These are phyloP conservation scores for Podaxis rugospora DNA, from an alignment of 768 basidiomycete species.

Conservation along the genomic window DNA sequence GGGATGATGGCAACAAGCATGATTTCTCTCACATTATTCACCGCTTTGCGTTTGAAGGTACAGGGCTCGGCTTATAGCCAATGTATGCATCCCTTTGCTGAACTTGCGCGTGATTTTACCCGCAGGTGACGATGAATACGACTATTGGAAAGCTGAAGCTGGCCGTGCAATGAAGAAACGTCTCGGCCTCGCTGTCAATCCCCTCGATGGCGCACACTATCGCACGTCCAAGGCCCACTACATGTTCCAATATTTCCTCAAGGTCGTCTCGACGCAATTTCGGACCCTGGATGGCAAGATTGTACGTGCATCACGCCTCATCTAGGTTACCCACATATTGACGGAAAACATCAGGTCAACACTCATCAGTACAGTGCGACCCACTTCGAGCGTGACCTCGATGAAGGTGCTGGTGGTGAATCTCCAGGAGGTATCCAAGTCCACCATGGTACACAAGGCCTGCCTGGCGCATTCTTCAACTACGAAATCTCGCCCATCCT, in stretches of 20 bases:
- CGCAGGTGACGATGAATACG: slow-evolving; percentile 75
- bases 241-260: slow-evolving; percentile 99
- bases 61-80: neutral
- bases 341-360: slow-evolving; percentile 47
- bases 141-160: slow-evolving; percentile 57
- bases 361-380: slow-evolving; percentile 96
- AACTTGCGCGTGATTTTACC: neutral
- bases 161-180: slow-evolving; percentile 62
- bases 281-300: slow-evolving; percentile 70
- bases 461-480: slow-evolving; percentile 88
- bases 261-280: slow-evolving; percentile 96
- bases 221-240: slow-evolving; percentile 74
- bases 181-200: slow-evolving; percentile 71
- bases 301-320: slow-evolving; percentile 31
- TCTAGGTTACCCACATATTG: neutral
- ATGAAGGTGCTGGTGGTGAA: slow-evolving; percentile 53
- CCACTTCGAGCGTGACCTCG: slow-evolving; percentile 90
- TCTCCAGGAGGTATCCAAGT: slow-evolving; percentile 63
- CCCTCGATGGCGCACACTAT: slow-evolving; percentile 65
- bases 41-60: slow-evolving; percentile 69
- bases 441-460: slow-evolving; percentile 67
- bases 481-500: slow-evolving; percentile 97
- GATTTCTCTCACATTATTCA: slow-evolving; percentile 92
- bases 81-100: neutral
- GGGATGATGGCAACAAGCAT: slow-evolving; percentile 82